A percentile compares a stretch with the other conserved stretches of the same genome.
These are phyloP conservation scores for Flagelloscypha sp. DNA, from an alignment of 768 basidiomycete genomes.

Conservation along the genomic window DNA sequence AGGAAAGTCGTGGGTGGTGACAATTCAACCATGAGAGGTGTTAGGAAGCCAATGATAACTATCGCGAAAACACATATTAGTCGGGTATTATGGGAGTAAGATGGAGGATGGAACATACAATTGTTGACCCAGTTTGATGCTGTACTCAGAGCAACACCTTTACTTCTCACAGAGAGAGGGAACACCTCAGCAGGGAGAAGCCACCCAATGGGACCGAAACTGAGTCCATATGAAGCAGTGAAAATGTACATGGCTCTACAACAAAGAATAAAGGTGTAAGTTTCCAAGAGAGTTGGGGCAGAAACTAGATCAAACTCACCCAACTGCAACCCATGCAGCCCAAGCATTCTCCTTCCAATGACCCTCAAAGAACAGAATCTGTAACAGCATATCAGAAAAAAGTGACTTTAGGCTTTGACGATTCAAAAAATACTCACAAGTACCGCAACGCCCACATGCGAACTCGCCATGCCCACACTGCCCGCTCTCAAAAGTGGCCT, in stretches of 20 bases:
- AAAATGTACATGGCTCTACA: slow-evolving; percentile 61
- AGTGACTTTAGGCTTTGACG: neutral
- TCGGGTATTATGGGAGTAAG: neutral
- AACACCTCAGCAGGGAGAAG: slow-evolving; percentile 80
- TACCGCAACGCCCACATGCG: slow-evolving; percentile 58
- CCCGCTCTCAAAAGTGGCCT: slow-evolving; percentile 61
- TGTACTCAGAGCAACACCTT: slow-evolving; percentile 77
- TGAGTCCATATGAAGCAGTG: slow-evolving; percentile 70
- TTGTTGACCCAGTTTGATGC: slow-evolving; percentile 86
- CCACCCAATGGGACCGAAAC: slow-evolving; percentile 78
- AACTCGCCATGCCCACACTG: slow-evolving; percentile 51
- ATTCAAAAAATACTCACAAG: slow-evolving; percentile 33
- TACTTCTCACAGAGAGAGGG: slow-evolving; percentile 67
- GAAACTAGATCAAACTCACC: slow-evolving; percentile 28
- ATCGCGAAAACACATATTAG: neutral
- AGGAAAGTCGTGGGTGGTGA: slow-evolving; percentile 67
- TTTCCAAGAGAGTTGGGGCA: neutral
- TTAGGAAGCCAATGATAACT: slow-evolving; percentile 73
- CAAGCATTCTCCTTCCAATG: slow-evolving; percentile 51
- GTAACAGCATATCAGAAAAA: slow-evolving; percentile 2
- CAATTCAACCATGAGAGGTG: slow-evolving; percentile 53
- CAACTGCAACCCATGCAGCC: slow-evolving; percentile 66
- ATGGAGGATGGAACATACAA: slow-evolving; percentile 46
- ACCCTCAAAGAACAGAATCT: slow-evolving; percentile 42
- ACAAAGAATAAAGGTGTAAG: neutral